Evolutionary conservation across 1,284 basidiomycete species (phyloP), one percentile per base, ranked within the genome.

Genomic region (Naganishia sp.): DNA sequence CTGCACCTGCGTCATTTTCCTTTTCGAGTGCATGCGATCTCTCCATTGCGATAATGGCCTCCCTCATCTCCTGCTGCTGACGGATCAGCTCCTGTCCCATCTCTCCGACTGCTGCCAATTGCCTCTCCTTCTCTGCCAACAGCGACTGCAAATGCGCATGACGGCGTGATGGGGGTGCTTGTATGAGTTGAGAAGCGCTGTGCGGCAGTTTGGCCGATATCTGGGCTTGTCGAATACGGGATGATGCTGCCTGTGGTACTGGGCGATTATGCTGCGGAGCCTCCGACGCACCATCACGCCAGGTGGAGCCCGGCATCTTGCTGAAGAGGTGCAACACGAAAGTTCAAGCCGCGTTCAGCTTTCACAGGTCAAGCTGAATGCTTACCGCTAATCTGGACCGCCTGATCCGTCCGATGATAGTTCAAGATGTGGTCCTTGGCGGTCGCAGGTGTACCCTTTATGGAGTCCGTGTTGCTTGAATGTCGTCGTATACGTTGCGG

Each of bases 31-130:
- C 16, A 18, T 23, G 63, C 68, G 81, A 84, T 65, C 86, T 85
- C 31, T 80, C 81, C 60, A 96, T 83, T 71, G 88, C 88, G 56
- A 85, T 83, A 69, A 96, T 90, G 54, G 90, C 85, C 72, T 89
- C 87, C 79, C 94, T 90, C 69, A 96, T 86, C 77, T 95, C 91
- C 80, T 90, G 87, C 79, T 92, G 92, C 82, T 96, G 94, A 31
- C 87, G 86, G 69, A 95, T 86, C 72, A 97, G 86, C 77, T 90
- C 88, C 80, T 94, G 90, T 59, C 94, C 93, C 76, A 96, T 87
- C 65, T 87, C 88, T 49, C 90, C 92, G 7, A 92, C 90, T 71
- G 92, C 89, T 71, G 92, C 88, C 50, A 95, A 87, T 78, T 96
- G 92, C 75, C 87, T 86, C 77, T 92, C 89, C 82, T 96, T 96